Evolutionary conservation across 2,329 filamentous ascomycete species (phyloP).

Genomic region (Fusarium tjaetaba): DNA sequence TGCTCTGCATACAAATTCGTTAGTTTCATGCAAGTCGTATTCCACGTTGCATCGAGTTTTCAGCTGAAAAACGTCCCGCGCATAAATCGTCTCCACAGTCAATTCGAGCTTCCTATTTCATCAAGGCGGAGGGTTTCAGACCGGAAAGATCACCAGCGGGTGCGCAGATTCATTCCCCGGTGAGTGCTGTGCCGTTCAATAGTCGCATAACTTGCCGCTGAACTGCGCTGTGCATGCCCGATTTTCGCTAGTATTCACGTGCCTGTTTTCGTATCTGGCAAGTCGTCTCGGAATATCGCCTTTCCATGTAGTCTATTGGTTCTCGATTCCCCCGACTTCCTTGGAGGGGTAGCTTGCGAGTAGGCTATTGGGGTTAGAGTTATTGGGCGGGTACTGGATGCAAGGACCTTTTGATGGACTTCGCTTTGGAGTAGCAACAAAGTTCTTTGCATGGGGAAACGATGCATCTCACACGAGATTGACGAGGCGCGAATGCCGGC

Average conservation of each 20-base stretch:
- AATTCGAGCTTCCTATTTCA: background rate
- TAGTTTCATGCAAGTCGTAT: background rate
- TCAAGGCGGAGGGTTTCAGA: background rate
- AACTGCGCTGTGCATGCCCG: background rate
- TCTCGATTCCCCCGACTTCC: background rate
- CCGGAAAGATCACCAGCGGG: background rate
- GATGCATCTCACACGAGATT: background rate
- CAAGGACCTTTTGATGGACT: background rate
- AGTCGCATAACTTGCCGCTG: background rate
- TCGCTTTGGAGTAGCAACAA: background rate
- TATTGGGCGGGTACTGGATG: background rate
- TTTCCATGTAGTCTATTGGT: background rate
- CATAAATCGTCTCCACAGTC: background rate
- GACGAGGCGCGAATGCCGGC: rapidly evolving
- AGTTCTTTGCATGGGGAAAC: background rate
- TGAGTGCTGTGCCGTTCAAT: background rate
- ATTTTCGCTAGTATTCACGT: background rate
- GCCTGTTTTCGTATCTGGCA: background rate
- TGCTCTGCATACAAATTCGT: background rate
- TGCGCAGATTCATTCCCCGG: background rate
- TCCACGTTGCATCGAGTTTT: background rate
- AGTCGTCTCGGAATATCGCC: background rate
- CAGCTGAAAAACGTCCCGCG: background rate
- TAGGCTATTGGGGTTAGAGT: background rate
- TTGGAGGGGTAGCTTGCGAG: background rate